Conservation (phyloP, 2,329 filamentous ascomycete genomes). For the Fusarium odoratissimum region DNA sequence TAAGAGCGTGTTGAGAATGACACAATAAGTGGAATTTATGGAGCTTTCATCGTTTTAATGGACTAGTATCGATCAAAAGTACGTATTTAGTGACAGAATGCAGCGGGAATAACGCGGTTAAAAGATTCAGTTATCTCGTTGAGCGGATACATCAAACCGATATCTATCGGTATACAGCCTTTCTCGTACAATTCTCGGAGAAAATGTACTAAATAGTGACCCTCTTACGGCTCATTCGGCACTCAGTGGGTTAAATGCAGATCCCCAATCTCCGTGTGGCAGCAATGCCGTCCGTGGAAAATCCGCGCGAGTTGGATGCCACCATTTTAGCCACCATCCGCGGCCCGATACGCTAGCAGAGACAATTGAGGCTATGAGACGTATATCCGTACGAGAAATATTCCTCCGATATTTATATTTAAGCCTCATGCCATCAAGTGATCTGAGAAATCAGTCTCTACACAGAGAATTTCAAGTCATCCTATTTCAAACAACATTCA, state of each 20-base stretch:
- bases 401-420: not conserved
- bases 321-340: not conserved
- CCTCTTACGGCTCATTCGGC: not conserved
- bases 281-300: not conserved
- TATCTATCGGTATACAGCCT: not conserved
- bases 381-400: not conserved
- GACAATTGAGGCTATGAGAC: too few relatives aligned
- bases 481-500: too few relatives aligned
- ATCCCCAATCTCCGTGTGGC: not conserved
- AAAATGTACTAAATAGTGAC: not conserved
- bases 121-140: accelerated
- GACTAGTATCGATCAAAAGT: too few relatives aligned
- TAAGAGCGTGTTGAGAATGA: not conserved
- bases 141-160: not conserved
- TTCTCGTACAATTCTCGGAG: not conserved
- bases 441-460: not conserved
- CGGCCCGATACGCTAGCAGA: not conserved
- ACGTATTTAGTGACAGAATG: not conserved
- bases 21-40: not conserved
- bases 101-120: not conserved
- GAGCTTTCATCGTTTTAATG: accelerated
- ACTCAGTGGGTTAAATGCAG: not conserved
- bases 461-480: too few relatives aligned
- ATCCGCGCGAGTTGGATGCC: not conserved
- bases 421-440: not conserved